Evolutionary conservation across 176 grass and related monocot genomes (phyloP).

Genomic region (Zoysia japonica): DNA sequence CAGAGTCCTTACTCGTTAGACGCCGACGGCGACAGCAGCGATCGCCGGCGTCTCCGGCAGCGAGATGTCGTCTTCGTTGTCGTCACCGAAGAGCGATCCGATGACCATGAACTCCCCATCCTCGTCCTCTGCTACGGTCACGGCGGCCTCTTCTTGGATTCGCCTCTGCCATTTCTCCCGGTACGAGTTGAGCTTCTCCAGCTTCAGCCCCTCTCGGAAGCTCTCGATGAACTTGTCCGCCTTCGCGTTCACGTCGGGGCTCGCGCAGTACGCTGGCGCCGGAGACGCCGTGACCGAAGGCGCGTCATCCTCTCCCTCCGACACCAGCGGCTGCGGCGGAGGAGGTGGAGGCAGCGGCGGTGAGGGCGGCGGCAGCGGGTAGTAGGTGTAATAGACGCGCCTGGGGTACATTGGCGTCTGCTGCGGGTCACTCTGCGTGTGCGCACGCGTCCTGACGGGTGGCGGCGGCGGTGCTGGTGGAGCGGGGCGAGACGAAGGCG

Average conservation of each 20-base stretch:
- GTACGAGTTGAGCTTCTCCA: slow-evolving; percentile 91
- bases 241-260: slow-evolving; percentile 94
- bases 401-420: slow-evolving; percentile 39
- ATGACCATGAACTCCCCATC: slow-evolving; percentile 59
- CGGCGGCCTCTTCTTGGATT: slow-evolving; percentile 28
- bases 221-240: slow-evolving; percentile 75
- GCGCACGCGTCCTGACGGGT: slow-evolving; percentile 32
- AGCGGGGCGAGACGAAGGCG: slow-evolving; percentile 30
- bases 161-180: slow-evolving; percentile 59
- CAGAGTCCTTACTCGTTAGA: slow-evolving; percentile 29
- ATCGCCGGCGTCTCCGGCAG: slow-evolving; percentile 42
- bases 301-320: slow-evolving; percentile 26
- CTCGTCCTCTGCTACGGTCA: slow-evolving; percentile 21
- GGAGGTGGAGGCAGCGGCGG: slow-evolving; percentile 62
- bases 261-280: slow-evolving; percentile 64
- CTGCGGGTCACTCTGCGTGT: slow-evolving; percentile 29
- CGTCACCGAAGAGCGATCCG: slow-evolving; percentile 56
- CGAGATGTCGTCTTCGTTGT: slow-evolving; percentile 41
- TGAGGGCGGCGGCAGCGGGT: slow-evolving; percentile 57
- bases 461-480: slow-evolving; percentile 28
- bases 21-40: slow-evolving; percentile 34
- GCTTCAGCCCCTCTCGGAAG: slow-evolving; percentile 72
- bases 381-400: slow-evolving; percentile 59
- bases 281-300: slow-evolving; percentile 39
- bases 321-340: slow-evolving; percentile 38